Percentiles rank a stretch among this genome's conserved stretches.
These are phyloP conservation scores for Thinopyrum elongatum DNA, from an alignment of 176 grass and related monocot species.

Conservation along the genomic window DNA sequence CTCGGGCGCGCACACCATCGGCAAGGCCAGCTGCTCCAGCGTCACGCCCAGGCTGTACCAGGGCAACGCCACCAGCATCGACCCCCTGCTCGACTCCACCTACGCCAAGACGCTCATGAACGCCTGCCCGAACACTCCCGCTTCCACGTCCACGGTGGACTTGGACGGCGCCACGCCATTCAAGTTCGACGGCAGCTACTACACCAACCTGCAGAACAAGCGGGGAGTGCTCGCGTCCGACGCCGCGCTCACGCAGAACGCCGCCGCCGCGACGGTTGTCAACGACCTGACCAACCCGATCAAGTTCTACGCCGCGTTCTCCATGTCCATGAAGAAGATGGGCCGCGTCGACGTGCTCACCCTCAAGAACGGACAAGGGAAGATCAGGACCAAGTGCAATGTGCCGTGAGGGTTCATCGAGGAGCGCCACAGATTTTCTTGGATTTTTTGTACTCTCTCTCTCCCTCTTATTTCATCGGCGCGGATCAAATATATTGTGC, in stretches of 20 bases:
- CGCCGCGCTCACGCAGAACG: constrained; percentile 52
- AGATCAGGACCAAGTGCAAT: constrained; percentile 60
- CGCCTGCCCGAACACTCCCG: constrained; percentile 31
- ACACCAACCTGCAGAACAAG: constrained; percentile 28
- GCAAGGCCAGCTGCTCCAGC: constrained; percentile 47
- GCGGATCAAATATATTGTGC: constrained; percentile 32
- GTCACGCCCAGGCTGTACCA: constrained; percentile 46
- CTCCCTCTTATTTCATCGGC: background rate
- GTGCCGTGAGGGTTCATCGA: constrained; percentile 28
- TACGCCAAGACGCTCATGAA: constrained; percentile 45
- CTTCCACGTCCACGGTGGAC: background rate
- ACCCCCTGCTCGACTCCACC: constrained; percentile 45
- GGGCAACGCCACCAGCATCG: constrained; percentile 36
- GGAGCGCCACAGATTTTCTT: background rate
- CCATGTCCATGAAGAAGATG: constrained; percentile 67
- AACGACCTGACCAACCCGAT: constrained; percentile 27
- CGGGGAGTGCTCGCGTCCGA: constrained; percentile 50
- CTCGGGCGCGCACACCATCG: constrained; percentile 60
- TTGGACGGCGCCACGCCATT: constrained; percentile 34
- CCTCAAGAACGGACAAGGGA: constrained; percentile 13
- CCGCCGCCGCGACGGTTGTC: constrained; percentile 29
- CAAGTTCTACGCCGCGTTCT: constrained; percentile 53
- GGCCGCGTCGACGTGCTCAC: constrained; percentile 56
- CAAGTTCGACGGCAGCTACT: constrained; percentile 52
- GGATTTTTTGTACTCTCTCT: background rate